Evolutionary conservation across 768 basidiomycete genomes (phyloP).

Genomic region (Lyophyllum decastes): DNA sequence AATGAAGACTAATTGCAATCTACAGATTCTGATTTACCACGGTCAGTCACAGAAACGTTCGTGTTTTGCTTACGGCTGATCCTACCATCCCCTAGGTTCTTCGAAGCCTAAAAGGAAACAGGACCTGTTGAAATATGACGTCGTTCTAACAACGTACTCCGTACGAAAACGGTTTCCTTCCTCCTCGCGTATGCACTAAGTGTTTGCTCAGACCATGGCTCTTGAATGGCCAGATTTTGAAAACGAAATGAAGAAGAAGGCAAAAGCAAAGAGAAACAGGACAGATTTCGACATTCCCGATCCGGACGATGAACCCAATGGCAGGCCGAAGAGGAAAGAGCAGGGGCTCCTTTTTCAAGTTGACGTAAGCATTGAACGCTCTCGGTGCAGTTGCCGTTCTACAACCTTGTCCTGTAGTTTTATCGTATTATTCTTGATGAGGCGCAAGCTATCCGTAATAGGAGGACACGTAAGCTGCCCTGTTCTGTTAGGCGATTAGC

Average conservation of each 20-base stretch:
- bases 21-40: conserved; percentile 64
- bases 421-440: conserved; percentile 58
- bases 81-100: conserved; percentile 37
- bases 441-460: conserved; percentile 55
- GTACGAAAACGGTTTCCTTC: conserved; percentile 29
- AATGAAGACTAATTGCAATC: conserved; percentile 48
- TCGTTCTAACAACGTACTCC: conserved; percentile 59
- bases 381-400: neutral
- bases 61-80: neutral
- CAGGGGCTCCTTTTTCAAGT: conserved; percentile 52
- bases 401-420: conserved; percentile 32
- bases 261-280: conserved; percentile 27
- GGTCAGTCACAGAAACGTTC: conserved; percentile 29
- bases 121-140: conserved; percentile 57
- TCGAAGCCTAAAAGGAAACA: conserved; percentile 46
- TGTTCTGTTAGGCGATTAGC: neutral
- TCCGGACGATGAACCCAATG: conserved; percentile 33
- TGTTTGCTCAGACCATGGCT: conserved; percentile 47
- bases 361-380: conserved; percentile 32
- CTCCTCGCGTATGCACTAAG: neutral
- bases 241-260: conserved; percentile 43
- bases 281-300: conserved; percentile 35
- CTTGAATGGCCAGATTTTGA: conserved; percentile 61
- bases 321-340: conserved; percentile 30
- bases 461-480: conserved; percentile 41